Conservation (phyloP, 768 basidiomycete species). For the Collybia sp. region DNA sequence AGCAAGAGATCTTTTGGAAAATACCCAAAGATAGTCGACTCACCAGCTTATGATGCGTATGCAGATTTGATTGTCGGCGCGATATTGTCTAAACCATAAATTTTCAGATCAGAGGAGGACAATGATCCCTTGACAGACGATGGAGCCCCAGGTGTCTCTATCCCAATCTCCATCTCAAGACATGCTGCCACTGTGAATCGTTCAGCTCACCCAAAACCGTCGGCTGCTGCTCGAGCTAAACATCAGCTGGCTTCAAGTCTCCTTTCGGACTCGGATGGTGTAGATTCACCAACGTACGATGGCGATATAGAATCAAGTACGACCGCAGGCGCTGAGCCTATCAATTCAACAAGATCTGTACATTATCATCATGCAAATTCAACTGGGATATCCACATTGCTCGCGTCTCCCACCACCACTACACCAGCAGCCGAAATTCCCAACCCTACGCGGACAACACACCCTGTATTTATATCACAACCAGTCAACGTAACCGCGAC, state of each 20-base stretch:
- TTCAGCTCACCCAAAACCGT: slow-evolving; percentile 25
- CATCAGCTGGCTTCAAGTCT: slow-evolving; percentile 54
- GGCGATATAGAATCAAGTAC: slow-evolving; percentile 83
- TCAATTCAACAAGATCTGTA: slow-evolving; percentile 20
- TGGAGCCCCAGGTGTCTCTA: slow-evolving; percentile 46
- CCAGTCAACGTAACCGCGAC: slow-evolving; percentile 20
- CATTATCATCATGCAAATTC: slow-evolving; percentile 34
- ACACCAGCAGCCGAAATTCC: slow-evolving; percentile 18
- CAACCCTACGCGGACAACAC: slow-evolving; percentile 16
- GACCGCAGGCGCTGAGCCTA: slow-evolving; percentile 47
- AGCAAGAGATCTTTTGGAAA: slow-evolving; percentile 70
- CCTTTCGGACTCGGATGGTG: slow-evolving; percentile 66
- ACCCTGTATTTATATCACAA: slow-evolving; percentile 29
- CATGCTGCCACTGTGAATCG: slow-evolving; percentile 19
- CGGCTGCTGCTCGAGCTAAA: slow-evolving; percentile 23
- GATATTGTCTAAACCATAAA: neutral
- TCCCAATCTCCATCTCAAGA: slow-evolving; percentile 28
- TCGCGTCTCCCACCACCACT: slow-evolving; percentile 21
- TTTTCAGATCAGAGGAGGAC: slow-evolving; percentile 74
- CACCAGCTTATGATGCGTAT: slow-evolving; percentile 75
- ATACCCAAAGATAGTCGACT: slow-evolving; percentile 56
- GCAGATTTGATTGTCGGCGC: neutral
- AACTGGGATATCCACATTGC: slow-evolving; percentile 52
- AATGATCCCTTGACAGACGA: slow-evolving; percentile 85
- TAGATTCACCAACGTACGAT: slow-evolving; percentile 87